Evolutionary conservation across 352 stramenopile species (phyloP), one percentile per base, ranked within the genome.

Genomic region (Phytophthora fragariaefolia): DNA sequence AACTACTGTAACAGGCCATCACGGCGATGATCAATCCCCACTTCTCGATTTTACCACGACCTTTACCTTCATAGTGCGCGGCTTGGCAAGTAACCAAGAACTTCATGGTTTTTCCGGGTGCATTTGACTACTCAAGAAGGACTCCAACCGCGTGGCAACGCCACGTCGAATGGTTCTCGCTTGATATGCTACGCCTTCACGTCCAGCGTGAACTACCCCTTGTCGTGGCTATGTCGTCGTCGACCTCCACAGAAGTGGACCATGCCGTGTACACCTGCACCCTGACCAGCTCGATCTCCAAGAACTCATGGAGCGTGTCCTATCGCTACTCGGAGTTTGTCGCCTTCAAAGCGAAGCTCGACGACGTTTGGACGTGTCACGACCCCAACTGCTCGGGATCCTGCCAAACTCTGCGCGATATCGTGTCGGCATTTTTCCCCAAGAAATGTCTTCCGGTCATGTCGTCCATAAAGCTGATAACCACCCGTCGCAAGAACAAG

Each of bases 301-400:
- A 79, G 54, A 79, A 77, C 32, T 65, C 63, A 24, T 89, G 82
- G 79, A 71, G 46, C 17, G 76, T 89, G 22, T 73, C 79, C 34
- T 89, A 90, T 58, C 81, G 78, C 5, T 88, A 85, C 67, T 89
- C 80, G 32, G 79, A 90, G 71, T 88, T 92, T 43, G 61, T 73
- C 38, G 71, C 71, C 5, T 84, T 90, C 52, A 76, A 74, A 28
- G 55, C 43, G 46, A 71, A 79, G 22, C 53, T 88, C 26, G 67
- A 80, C 6, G 63, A 83, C 43, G 52, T 77, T 12, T 75, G 73
- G 70, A 87, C 79, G 15, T 90, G 81, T 47, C 63, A 76, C 36
- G 71, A 65, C 20, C 7, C 26, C 53, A 88, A 83, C 66, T 90
- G 81, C 68, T 68, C 51, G 12, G 81, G 81, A 17, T 87, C 79